Percentiles rank a stretch among this genome's conserved stretches.
Evolutionary conservation across 164 flowering plant genomes (phyloP).

Genomic region (Amborella trichopoda): DNA sequence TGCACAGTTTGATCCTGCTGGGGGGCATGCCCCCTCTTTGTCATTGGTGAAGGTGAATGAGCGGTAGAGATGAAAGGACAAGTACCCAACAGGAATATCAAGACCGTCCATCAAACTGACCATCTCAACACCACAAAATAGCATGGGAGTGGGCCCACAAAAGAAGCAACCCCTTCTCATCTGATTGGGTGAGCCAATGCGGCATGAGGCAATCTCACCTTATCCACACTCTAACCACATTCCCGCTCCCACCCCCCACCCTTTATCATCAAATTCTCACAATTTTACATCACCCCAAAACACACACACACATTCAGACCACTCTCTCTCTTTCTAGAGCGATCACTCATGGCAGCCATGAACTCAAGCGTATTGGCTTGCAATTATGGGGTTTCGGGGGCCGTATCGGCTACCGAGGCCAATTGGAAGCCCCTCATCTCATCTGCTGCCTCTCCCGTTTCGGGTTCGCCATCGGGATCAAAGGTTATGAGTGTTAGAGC

Average conservation of each 20-base stretch:
- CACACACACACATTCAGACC: background rate
- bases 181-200: conserved; percentile 37
- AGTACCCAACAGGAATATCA: too few relatives aligned
- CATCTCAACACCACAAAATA: too few relatives aligned
- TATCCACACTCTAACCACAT: conserved; percentile 96
- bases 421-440: conserved; percentile 25
- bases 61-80: too few relatives aligned
- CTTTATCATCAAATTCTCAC: conserved; percentile 24
- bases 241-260: conserved; percentile 16
- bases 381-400: conserved; percentile 54
- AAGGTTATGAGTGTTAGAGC: conserved; percentile 58
- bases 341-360: conserved; percentile 59
- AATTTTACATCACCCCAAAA: too few relatives aligned
- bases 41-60: too few relatives aligned
- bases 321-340: background rate
- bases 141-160: too few relatives aligned
- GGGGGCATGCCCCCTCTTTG: too few relatives aligned
- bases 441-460: too few relatives aligned
- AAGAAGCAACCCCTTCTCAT: too few relatives aligned
- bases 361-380: conserved; percentile 79
- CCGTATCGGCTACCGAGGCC: conserved; percentile 25
- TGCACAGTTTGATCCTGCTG: too few relatives aligned
- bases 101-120: too few relatives aligned
- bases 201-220: conserved; percentile 90
- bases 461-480: too few relatives aligned